Conservation (phyloP, 2,329 filamentous ascomycete species). For the Fusarium temperatum region DNA sequence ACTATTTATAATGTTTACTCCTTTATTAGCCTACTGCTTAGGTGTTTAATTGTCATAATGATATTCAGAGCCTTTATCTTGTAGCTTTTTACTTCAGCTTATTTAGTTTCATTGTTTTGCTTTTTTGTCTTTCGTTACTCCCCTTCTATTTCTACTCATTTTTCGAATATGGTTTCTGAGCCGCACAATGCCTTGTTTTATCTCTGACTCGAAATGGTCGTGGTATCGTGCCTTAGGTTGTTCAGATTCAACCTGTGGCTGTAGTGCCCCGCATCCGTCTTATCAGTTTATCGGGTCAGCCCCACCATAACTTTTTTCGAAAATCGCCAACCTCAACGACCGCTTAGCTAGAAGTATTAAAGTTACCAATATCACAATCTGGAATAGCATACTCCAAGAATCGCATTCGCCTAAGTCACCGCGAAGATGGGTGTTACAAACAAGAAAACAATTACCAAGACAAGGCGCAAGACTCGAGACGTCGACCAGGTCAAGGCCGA, state of each 20-base stretch:
- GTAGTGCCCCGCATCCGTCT: conserved; percentile 2
- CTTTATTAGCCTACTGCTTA: background rate
- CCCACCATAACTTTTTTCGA: conserved; percentile 38
- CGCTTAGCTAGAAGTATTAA: conserved; percentile 1
- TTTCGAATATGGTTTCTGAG: background rate
- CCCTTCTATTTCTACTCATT: background rate
- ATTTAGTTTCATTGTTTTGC: background rate
- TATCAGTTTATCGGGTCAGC: conserved; percentile 6
- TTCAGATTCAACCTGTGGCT: background rate
- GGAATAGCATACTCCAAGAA: background rate
- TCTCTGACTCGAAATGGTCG: background rate
- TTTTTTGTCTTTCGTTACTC: background rate
- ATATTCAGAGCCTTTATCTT: background rate
- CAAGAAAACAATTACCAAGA: conserved; percentile 76
- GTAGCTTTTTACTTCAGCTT: background rate
- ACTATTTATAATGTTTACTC: background rate
- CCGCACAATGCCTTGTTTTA: background rate
- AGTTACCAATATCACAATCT: background rate
- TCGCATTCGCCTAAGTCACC: background rate
- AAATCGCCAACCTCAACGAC: conserved; percentile 34
- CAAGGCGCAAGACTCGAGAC: conserved; percentile 80
- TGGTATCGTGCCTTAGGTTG: background rate
- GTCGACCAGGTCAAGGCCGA: conserved; percentile 93
- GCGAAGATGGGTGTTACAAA: conserved; percentile 71
- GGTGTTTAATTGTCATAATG: too few relatives aligned